These are phyloP conservation scores for Neurospora sp. DNA, from an alignment of 495 filamentous ascomycete species.

Conservation along the genomic window DNA sequence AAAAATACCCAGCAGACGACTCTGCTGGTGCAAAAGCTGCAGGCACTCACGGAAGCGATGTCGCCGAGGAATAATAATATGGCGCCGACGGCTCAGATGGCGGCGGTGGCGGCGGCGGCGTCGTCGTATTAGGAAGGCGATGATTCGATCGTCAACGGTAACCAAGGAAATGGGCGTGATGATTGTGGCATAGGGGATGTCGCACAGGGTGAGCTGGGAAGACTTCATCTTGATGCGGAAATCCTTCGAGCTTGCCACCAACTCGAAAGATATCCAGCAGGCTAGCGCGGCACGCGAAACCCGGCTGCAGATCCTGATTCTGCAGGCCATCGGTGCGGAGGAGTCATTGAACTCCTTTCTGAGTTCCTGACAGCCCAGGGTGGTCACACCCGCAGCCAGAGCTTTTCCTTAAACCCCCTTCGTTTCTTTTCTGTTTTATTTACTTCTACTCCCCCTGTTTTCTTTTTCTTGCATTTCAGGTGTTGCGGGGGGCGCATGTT, in stretches of 20 bases:
- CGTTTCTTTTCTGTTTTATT: neutral
- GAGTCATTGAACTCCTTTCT: neutral
- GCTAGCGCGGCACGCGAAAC: too few relatives aligned
- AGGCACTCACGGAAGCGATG: constrained; percentile 13
- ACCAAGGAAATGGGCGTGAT: neutral
- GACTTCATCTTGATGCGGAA: neutral
- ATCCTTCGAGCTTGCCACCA: neutral
- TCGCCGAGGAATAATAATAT: neutral
- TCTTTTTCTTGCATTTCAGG: neutral
- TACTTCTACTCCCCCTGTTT: neutral
- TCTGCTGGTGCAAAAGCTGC: constrained; percentile 20
- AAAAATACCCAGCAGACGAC: constrained; percentile 19
- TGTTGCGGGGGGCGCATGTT: neutral
- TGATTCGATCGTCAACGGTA: neutral
- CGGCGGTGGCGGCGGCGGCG: neutral
- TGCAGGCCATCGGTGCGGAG: neutral
- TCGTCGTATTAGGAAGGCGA: neutral
- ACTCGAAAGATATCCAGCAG: neutral
- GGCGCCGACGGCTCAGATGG: neutral
- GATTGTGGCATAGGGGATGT: neutral
- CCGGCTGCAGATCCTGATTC: too few relatives aligned
- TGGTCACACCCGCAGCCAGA: neutral
- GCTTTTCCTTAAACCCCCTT: neutral
- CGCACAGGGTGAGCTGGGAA: too few relatives aligned
- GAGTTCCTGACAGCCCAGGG: too few relatives aligned